Base-by-base conservation (phyloP, 2,329 filamentous ascomycete genomes). In the Exophiala mesophila region DNA sequence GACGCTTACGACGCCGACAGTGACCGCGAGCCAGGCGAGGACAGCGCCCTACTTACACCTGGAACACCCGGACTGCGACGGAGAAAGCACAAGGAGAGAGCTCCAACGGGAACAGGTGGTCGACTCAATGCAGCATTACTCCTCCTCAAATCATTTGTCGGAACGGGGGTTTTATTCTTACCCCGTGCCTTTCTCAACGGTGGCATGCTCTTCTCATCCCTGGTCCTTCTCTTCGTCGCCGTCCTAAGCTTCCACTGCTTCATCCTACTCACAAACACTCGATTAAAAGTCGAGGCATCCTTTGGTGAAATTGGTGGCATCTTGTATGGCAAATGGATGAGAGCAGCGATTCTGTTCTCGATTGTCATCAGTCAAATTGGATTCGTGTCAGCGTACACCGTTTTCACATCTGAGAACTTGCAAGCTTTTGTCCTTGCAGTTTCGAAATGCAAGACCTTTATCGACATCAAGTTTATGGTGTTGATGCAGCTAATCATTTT, bases 271-370 rank as follows among this genome's bases (percentile, higher is more conserved):
- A 88, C 96, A 50, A 83, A 83, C 46, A 92, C 88, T 2, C 83
- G 92, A 23, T 71, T 95, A 36, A 84, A 80, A 60, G 78, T 97
- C 19, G 83, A 89, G 36, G 88, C 86, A n/a, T 97, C 92, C 1
- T 98, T 97, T 67, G 92, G 92, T 64, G 92, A 97, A 59, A 94
- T 98, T 68, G 92, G 94, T 39, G 88, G 87, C 36, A 81, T 87
- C 34, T 74, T 98, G 12, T 98, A 92, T 62, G 92, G 92, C 49
- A 85, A 82, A 53, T 89, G 85, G 76, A 85, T 98, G 83, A 80
- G 89, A 47, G 82, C 77, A 47, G 69, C 94, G 57, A 97, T 98
- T 60, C 78, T 98, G 47, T 74, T 76, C 17, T 97, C 92, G 4
- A 94, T 98, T 53, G 90, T 98, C 41, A 77, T 97, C 59, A 95